Base-by-base conservation (phyloP, 495 filamentous ascomycete species). In the Xeromyces bisporus region DNA sequence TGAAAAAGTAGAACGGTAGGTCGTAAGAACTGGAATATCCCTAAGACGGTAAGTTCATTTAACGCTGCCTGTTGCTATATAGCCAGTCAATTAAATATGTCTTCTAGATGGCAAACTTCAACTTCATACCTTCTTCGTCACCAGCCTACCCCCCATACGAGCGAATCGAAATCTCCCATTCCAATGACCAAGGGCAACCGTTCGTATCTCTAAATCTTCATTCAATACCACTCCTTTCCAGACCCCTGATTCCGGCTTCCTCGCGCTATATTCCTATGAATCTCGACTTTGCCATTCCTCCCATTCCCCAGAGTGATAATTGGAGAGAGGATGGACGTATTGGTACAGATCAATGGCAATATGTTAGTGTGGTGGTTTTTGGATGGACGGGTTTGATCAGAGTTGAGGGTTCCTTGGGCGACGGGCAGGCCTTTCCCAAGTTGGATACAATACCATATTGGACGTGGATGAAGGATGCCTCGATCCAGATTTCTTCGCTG, bases 1-100 rank as follows among this genome's bases (percentile, higher is more conserved):
- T 9, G 9, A 21, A 21, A 21, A 9, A 4, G 9, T 21, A n/a
- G n/a, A n/a, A n/a, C 11, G n/a, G 5, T n/a, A n/a, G 13, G 28
- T 11, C 28, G 28, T 9, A 29, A 15, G 14, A 29, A 29, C 14
- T 29, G 28, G 28, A 29, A 29, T n/a, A 29, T 29, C 15, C 28
- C 28, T 15, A 29, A 29, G 15, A 5, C 14, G 14, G 28, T 29
- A 16, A 8, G 12, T 14, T 16, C 14, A 7, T 14, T 15, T 14
- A 14, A 4, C 9, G 9, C 20, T 9, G 9, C 9, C 20, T 21
- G 9, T n/a, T n/a, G n/a, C n/a, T n/a, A n/a, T n/a, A n/a, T n/a
- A n/a, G n/a, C n/a, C n/a, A n/a, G n/a, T n/a, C n/a, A n/a, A n/a
- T n/a, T n/a, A n/a, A n/a, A n/a, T n/a, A n/a, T n/a, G n/a, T n/a